Conservation (phyloP, 305 asterid genomes). For the Plantago coronopus region DNA sequence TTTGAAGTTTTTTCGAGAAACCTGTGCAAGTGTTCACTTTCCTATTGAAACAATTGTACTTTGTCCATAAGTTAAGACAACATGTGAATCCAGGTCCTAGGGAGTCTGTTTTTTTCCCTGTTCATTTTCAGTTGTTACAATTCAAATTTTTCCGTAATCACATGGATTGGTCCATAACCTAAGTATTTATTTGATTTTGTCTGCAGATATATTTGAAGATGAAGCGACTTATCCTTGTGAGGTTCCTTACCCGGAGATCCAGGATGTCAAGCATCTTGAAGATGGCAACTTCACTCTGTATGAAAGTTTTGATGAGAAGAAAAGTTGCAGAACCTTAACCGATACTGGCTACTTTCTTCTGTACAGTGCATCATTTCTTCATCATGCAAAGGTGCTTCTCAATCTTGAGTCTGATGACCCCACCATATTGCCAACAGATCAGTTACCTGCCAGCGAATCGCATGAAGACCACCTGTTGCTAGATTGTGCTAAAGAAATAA, state of each 20-base stretch:
- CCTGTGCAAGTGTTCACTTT: background rate
- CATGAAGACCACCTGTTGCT: constrained; percentile 32
- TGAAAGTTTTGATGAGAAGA: constrained; percentile 15
- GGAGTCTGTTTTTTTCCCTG: background rate
- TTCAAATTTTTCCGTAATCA: background rate
- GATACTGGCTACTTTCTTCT: constrained; percentile 36
- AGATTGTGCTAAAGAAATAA: constrained; percentile 56
- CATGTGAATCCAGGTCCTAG: background rate
- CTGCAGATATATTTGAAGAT: constrained; percentile 36
- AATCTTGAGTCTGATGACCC: constrained; percentile 24
- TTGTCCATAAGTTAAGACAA: background rate
- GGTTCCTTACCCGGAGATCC: constrained; percentile 18
- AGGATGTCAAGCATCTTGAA: constrained; percentile 19
- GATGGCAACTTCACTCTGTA: constrained; percentile 11
- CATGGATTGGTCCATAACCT: background rate
- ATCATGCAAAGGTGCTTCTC: constrained; percentile 38
- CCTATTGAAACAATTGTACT: background rate
- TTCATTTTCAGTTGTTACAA: background rate
- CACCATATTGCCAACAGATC: constrained; percentile 12
- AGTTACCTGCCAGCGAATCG: constrained; percentile 24
- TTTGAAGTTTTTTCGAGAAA: background rate
- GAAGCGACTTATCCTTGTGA: constrained; percentile 24
- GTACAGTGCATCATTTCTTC: constrained; percentile 43
- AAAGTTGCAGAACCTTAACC: constrained; percentile 17
- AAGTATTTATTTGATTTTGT: constrained; percentile 7